A percentile compares a stretch with the other conserved stretches of the same genome.
Evolutionary conservation across 2,329 filamentous ascomycete genomes (phyloP).

Genomic region (Phoma sp.): DNA sequence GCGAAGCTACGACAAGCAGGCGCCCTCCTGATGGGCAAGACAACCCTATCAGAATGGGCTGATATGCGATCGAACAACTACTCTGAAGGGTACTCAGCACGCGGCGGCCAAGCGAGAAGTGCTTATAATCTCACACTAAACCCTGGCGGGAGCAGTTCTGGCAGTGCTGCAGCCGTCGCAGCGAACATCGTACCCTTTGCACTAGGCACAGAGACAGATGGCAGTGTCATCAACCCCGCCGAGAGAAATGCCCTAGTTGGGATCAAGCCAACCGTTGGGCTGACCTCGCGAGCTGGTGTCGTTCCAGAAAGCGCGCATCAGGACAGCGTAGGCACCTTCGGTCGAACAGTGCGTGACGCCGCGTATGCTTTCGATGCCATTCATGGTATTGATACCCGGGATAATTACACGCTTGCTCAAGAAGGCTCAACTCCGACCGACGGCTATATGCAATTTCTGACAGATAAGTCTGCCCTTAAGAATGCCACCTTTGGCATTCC

Average conservation of each 20-base stretch:
- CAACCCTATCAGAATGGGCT: constrained; percentile 75
- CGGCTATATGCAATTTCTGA: constrained; percentile 65
- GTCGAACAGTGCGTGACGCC: constrained; percentile 71
- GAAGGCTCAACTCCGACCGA: constrained; percentile 58
- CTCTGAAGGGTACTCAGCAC: constrained; percentile 41
- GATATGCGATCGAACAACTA: constrained; percentile 44
- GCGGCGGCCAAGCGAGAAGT: constrained; percentile 40
- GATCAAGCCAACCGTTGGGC: constrained; percentile 76
- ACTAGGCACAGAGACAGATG: constrained; percentile 77
- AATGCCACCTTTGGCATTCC: constrained; percentile 73
- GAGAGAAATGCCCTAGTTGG: constrained; percentile 72
- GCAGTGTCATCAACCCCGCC: constrained; percentile 70
- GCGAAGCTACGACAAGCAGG: constrained; percentile 66
- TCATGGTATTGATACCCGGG: constrained; percentile 65
- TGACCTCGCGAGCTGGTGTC: constrained; percentile 65
- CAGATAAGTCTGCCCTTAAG: constrained; percentile 60
- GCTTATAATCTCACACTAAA: constrained; percentile 72
- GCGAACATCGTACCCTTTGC: constrained; percentile 68
- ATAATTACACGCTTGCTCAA: constrained; percentile 71
- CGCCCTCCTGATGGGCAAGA: constrained; percentile 71
- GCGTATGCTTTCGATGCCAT: constrained; percentile 71
- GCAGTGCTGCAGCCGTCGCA: constrained; percentile 68
- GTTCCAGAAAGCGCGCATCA: constrained; percentile 71
- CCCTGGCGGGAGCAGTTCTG: constrained; percentile 72
- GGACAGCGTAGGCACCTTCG: constrained; percentile 73